Evolutionary conservation across 2,329 filamentous ascomycete species (phyloP).

Genomic region (Sporothrix curviconia): DNA sequence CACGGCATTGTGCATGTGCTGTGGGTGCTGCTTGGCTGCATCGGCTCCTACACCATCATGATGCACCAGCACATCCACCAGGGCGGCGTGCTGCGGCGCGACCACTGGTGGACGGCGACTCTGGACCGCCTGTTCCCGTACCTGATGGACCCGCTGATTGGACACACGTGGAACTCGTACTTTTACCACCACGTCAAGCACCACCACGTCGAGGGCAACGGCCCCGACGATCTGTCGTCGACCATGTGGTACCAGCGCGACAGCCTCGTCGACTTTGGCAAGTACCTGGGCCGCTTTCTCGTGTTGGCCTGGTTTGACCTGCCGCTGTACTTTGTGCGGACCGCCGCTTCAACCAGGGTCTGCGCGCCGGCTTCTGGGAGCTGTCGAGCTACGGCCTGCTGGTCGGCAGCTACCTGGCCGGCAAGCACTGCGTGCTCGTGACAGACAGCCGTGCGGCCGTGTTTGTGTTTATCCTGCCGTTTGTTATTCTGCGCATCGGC

Average conservation of each 20-base stretch:
- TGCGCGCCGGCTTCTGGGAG: slow-evolving; percentile 57
- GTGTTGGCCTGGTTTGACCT: slow-evolving; percentile 70
- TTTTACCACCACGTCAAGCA: slow-evolving; percentile 84
- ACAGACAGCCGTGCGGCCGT: slow-evolving; percentile 50
- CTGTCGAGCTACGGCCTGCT: slow-evolving; percentile 47
- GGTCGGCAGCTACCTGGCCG: slow-evolving; percentile 32
- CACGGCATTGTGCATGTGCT: slow-evolving; percentile 61
- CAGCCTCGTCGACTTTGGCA: slow-evolving; percentile 56
- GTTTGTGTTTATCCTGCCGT: slow-evolving; percentile 61
- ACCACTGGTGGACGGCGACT: slow-evolving; percentile 30
- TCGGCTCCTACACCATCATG: slow-evolving; percentile 70
- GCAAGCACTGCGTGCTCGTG: slow-evolving; percentile 27
- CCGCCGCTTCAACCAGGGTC: slow-evolving; percentile 49
- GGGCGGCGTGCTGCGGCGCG: slow-evolving; percentile 57
- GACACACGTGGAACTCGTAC: slow-evolving; percentile 80
- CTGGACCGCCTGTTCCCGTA: slow-evolving; percentile 67
- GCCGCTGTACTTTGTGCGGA: slow-evolving; percentile 64
- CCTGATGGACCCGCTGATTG: slow-evolving; percentile 67
- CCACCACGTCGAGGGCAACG: slow-evolving; percentile 74
- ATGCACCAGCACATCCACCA: slow-evolving; percentile 82
- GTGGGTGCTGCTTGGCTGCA: slow-evolving; percentile 58
- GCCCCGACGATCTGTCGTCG: slow-evolving; percentile 66
- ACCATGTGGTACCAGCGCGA: slow-evolving; percentile 74
- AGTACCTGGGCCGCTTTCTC: slow-evolving; percentile 67
- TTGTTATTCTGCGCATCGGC: slow-evolving; percentile 59